Conservation (phyloP, 1,284 basidiomycete genomes). For the Leucoagaricus sp. region DNA sequence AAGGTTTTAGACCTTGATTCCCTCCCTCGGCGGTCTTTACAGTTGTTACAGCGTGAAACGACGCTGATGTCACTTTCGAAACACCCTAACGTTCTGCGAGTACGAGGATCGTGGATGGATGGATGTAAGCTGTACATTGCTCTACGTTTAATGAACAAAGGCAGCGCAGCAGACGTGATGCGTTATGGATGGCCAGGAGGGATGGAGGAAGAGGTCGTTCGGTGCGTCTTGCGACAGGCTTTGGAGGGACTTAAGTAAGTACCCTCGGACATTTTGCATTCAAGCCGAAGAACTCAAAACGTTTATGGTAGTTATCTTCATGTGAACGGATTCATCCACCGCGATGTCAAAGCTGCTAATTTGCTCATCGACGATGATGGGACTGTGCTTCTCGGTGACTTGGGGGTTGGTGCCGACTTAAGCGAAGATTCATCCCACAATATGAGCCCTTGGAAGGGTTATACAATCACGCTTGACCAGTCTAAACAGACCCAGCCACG, state of each 20-base stretch:
- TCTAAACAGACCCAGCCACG: constrained; percentile 22
- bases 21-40: constrained; percentile 65
- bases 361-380: constrained; percentile 86
- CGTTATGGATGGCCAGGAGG: constrained; percentile 82
- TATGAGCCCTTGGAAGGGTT: too few relatives aligned
- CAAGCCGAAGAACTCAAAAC: too few relatives aligned
- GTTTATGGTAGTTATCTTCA: constrained; percentile 82
- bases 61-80: constrained; percentile 93
- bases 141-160: constrained; percentile 86
- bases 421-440: constrained; percentile 55
- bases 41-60: constrained; percentile 79
- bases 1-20: constrained; percentile 88
- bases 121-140: constrained; percentile 86
- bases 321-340: constrained; percentile 86
- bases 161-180: constrained; percentile 87
- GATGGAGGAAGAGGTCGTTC: constrained; percentile 84
- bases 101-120: constrained; percentile 86
- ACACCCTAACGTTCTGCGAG: constrained; percentile 90
- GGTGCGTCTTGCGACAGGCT: constrained; percentile 82
- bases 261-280: neutral
- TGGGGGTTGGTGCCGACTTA: constrained; percentile 84
- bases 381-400: constrained; percentile 86
- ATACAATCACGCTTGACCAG: constrained; percentile 24
- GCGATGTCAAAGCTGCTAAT: constrained; percentile 90
- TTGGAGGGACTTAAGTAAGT: constrained; percentile 81